Conservation (phyloP, 768 basidiomycete species). For the Podaxis mareebaensis region DNA sequence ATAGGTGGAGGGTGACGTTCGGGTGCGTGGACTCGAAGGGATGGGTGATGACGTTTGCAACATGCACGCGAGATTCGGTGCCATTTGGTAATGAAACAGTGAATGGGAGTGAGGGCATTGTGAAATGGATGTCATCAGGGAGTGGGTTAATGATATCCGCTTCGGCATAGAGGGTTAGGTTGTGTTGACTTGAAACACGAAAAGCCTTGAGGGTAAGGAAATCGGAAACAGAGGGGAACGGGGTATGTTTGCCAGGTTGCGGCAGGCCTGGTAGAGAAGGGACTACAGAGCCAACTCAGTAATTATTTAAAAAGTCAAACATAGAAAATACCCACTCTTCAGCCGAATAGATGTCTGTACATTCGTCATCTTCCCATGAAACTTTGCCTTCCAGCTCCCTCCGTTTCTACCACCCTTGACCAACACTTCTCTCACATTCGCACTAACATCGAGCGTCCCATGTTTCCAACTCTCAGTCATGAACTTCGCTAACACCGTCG, state of each 20-base stretch:
- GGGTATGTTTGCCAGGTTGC: constrained; percentile 46
- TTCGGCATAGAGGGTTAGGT: constrained; percentile 46
- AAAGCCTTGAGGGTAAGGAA: constrained; percentile 65
- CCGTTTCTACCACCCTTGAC: constrained; percentile 53
- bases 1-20: constrained; percentile 60
- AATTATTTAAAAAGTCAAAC: neutral
- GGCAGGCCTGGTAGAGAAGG: constrained; percentile 69
- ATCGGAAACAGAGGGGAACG: constrained; percentile 57
- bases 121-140: constrained; percentile 48
- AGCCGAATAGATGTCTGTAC: constrained; percentile 48
- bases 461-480: constrained; percentile 57
- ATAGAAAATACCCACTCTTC: constrained; percentile 47
- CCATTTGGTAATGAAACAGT: constrained; percentile 49
- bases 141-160: constrained; percentile 63
- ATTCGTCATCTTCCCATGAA: constrained; percentile 42
- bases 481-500: constrained; percentile 49
- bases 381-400: constrained; percentile 48
- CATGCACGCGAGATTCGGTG: constrained; percentile 32
- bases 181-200: constrained; percentile 33
- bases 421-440: constrained; percentile 40
- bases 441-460: constrained; percentile 47
- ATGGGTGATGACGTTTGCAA: constrained; percentile 55
- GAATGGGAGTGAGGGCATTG: constrained; percentile 63
- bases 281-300: constrained; percentile 41
- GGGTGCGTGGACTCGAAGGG: constrained; percentile 67